Evolutionary conservation across 495 filamentous ascomycete genomes (phyloP).

Genomic region (Penicillium cosmopolitanum): DNA sequence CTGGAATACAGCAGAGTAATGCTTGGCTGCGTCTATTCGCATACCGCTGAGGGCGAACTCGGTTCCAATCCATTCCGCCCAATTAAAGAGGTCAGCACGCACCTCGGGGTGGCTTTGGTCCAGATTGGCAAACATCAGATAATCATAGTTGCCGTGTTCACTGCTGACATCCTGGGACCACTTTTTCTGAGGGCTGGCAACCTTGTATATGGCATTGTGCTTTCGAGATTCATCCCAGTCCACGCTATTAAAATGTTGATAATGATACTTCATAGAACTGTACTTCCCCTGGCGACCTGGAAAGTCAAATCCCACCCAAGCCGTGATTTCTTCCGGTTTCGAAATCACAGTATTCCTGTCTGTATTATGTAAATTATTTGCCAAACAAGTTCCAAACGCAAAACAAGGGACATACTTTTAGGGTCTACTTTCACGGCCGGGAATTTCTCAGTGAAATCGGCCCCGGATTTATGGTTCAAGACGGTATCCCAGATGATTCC

Average conservation of each 20-base stretch:
- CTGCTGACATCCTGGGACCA: conserved; percentile 68
- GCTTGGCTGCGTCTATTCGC: conserved; percentile 72
- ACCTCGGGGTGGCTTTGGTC: conserved; percentile 71
- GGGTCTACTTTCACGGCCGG: conserved; percentile 63
- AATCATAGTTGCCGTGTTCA: conserved; percentile 75
- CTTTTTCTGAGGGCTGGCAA: conserved; percentile 60
- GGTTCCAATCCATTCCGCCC: conserved; percentile 68
- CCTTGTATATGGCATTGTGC: conserved; percentile 68
- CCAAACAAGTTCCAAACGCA: no score
- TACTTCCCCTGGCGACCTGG: conserved; percentile 61
- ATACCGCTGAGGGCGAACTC: conserved; percentile 66
- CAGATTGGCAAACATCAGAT: conserved; percentile 68
- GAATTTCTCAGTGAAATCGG: conserved; percentile 64
- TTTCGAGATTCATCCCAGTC: conserved; percentile 64
- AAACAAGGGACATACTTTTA: conserved; percentile 33
- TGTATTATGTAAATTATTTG: conserved; percentile 10
- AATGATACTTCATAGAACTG: conserved; percentile 64
- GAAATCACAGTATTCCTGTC: conserved; percentile 60
- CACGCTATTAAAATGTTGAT: conserved; percentile 69
- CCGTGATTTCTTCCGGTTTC: conserved; percentile 63
- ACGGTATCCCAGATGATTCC: conserved; percentile 75
- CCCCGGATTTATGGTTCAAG: conserved; percentile 76
- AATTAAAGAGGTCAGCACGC: conserved; percentile 63
- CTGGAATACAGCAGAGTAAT: conserved; percentile 69
- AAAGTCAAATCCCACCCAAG: conserved; percentile 72